Evolutionary conservation across 2,329 filamentous ascomycete genomes (phyloP), one percentile per base, ranked within the genome.

Genomic region (Arthrobotrys musiformis): DNA sequence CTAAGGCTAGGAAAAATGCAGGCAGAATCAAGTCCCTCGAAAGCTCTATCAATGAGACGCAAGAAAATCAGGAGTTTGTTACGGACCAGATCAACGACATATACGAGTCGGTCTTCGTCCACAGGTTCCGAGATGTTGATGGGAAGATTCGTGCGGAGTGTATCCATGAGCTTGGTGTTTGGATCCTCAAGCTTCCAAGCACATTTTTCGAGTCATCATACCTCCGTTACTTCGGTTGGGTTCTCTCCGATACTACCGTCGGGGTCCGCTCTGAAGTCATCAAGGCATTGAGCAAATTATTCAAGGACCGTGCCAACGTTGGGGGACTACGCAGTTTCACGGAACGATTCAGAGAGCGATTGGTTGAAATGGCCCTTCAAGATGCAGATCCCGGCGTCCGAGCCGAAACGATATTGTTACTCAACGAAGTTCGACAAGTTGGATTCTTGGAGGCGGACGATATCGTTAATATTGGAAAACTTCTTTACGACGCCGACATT

Each of bases 41-140:
- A 82, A 86, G 88, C 46, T 91, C 89, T 68, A 86, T 94, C 42
- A 87, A 91, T 48, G 89, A 93, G 79, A 90, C 90, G 37, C 90
- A 90, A 79, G 85, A 89, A 78, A 90, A 90, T 81, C 87, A 92
- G 35, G 90, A 92, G 74, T 85, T 87, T 11, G 89, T 93, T 64
- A 90, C 92, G 79, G 87, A 88, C 30, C 87, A 90, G 75, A 90
- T 98, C 72, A 91, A 91, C 79, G 93, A 96, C 79, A 93, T 93
- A 81, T 97, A 98, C 82, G 92, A 97, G 80, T 92, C 92, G n/a
- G 90, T 98, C 54, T 99, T 97, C 82, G 91, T 97, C 30, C 94
- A 99, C 84, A 90, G 95, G 56, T 99, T 98, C 83, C 92, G 95
- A 78, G 95, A 99, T 82, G 89, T 97, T 30, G 95, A 99, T 81